Conservation (phyloP, 164 flowering plant genomes). For the Aristolochia fimbriata region DNA sequence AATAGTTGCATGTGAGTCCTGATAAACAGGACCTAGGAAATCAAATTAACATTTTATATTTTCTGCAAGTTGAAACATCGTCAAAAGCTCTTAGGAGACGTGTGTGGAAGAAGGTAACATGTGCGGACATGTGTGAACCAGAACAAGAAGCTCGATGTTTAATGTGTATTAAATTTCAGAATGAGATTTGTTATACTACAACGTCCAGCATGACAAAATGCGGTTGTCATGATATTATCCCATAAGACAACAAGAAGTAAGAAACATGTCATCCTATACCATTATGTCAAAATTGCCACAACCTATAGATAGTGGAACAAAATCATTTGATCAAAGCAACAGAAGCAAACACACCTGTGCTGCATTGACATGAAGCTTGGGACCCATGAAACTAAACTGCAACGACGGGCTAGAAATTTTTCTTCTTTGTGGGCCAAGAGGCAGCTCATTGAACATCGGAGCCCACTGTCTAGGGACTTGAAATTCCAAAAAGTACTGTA, state of each 20-base stretch:
- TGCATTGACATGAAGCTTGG: constrained; percentile 51
- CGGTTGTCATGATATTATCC: background rate
- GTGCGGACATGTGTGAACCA: too few relatives aligned
- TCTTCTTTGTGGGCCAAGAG: constrained; percentile 71
- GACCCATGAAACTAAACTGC: constrained; percentile 68
- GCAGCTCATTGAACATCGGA: constrained; percentile 83
- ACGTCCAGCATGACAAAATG: too few relatives aligned
- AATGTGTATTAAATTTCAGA: too few relatives aligned
- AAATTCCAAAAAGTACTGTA: constrained; percentile 78
- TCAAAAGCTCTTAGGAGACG: too few relatives aligned
- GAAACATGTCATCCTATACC: background rate
- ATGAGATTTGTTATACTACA: too few relatives aligned
- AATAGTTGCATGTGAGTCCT: too few relatives aligned
- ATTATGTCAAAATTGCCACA: too few relatives aligned
- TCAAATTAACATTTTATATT: too few relatives aligned
- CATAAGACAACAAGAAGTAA: background rate
- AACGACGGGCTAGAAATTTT: constrained; percentile 47
- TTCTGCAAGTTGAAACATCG: too few relatives aligned
- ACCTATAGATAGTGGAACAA: background rate
- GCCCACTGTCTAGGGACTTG: constrained; percentile 92
- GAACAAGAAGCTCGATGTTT: too few relatives aligned
- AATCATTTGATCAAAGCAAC: background rate
- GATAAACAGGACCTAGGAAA: too few relatives aligned
- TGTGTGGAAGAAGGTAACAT: too few relatives aligned
- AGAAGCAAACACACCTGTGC: constrained; percentile 38